Evolutionary conservation across 1,139 yeast species (phyloP), one percentile per base, ranked within the genome.

Genomic region (Suhomyces bokatorum): DNA sequence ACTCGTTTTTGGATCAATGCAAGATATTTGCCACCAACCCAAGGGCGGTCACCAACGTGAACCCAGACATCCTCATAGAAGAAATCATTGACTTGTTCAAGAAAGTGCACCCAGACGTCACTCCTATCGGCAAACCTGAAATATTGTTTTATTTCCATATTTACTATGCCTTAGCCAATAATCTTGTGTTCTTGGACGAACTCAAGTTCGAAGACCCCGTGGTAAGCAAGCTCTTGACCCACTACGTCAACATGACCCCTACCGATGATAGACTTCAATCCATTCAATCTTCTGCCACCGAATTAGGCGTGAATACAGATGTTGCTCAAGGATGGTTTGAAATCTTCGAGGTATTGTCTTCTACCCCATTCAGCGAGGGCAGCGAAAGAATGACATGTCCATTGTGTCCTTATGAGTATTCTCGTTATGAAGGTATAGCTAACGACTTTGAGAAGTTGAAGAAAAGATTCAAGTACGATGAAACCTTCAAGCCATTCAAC

Each of bases 371-470:
- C 45, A 57, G 65, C 9, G 57, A 57, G 13, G 61, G 58, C 4
- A 59, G 52, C 20, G 49, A 55, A 15, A 54, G 60, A 28, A 54
- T 57, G 38, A 60, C 66, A 16, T 57, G 63, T 46, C 56, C 70
- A 3, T 57, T 69, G 34, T 66, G 71, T 49, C 73, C 73, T 1
- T 55, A 55, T 35, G 70, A 66, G 45, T 64, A 63, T 40, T 52
- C 58, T 14, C 56, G 50, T 14, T 49, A 49, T 35, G 48, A 53
- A 33, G 35, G 38, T 7, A 39, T 49, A 33, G 47, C 39, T 22
- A 43, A 37, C 14, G 52, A 52, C 22, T 44, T 50, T 14, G 42
- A 47, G n/a, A 48, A 35, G 11, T 39, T 50, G 33, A 50, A 48
- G 40, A 42, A 50, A 29, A 45, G 36, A 28, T 47, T 35, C 39